Base-by-base conservation (phyloP, 2,329 filamentous ascomycete genomes). In the Colletotrichum limetticola region DNA sequence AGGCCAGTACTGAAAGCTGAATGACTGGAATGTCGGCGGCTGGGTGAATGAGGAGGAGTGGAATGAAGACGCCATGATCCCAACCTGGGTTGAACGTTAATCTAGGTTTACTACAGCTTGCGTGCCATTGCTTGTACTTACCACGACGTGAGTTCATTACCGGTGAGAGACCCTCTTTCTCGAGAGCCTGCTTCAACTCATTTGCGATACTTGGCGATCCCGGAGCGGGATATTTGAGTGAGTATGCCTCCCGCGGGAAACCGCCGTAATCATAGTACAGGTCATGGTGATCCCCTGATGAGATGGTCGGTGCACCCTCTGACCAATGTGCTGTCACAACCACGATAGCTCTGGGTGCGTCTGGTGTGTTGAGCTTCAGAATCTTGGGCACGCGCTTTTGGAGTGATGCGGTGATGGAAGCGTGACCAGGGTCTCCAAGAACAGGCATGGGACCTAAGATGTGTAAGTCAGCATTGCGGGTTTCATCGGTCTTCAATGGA, bases 41-140 rank as follows among this genome's bases (percentile, higher is more conserved):
- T 24, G 89, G 89, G 68, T 86, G 80, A 76, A 88, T 85, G 56
- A 91, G 86, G 58, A 86, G 83, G 80, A 91, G 82, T 7, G 89
- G 89, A 30, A 91, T 80, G 78, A 91, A 91, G 70, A 91, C 88
- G 81, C 89, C 89, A 77, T 91, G 89, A 77, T 91, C 89, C 89
- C 89, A 91, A 71, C 86, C 71, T 74, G 24, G 9, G 12, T 32
- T 49, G n/a, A 14, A 9, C 24, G 28, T 73, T 9, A 66, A 66
- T 30, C 35, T n/a, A 32, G 11, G 14, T 28, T 52, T 6, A 32
- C 37, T 46, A 30, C 19, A 12, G 46, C 14, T 52, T 22, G 8
- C 84, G 81, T 22, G 26, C 9, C 19, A 30, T 30, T 26, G 9
- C 8, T n/a, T 24, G 1, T 16, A 63, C 68, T 63, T 74, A 72